Percentiles rank a stretch among this genome's conserved stretches.
phyloP scores from a whole-genome alignment of 441 rosid species.

The Gossypium lobatum region DNA sequence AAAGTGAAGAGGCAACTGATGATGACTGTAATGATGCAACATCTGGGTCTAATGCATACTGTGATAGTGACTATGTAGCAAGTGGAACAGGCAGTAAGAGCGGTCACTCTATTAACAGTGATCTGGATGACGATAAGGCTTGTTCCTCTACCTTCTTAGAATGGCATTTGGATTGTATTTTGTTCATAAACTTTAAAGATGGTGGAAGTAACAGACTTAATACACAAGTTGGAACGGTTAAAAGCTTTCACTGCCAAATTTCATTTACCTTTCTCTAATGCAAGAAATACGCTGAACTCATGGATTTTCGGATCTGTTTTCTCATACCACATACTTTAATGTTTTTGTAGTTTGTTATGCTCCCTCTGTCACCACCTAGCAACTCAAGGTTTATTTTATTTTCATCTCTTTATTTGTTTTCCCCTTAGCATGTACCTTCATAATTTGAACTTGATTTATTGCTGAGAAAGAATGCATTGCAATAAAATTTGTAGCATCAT shows the following conservation, averaged over 20 bases:
- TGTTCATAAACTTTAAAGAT: conserved; percentile 7
- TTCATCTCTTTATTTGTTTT: background rate
- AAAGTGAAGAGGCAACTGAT: conserved; percentile 73
- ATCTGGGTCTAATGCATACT: conserved; percentile 35
- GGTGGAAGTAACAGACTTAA: background rate
- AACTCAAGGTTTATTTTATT: conserved; percentile 4
- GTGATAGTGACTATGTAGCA: conserved; percentile 58
- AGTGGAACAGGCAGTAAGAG: conserved; percentile 43
- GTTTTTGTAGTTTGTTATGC: conserved; percentile 3
- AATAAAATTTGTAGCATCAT: conserved; percentile 4
- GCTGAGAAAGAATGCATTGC: background rate
- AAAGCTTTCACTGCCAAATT: background rate
- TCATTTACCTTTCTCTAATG: conserved; percentile 2
- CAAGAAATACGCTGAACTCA: background rate
- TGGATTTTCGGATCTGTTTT: background rate
- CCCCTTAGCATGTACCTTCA: background rate
- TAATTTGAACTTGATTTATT: background rate
- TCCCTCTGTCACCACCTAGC: background rate
- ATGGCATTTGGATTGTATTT: conserved; percentile 1
- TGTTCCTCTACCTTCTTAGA: conserved; percentile 21
- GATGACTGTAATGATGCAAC: conserved; percentile 43
- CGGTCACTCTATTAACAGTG: conserved; percentile 35
- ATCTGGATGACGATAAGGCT: conserved; percentile 34
- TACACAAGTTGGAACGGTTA: background rate
- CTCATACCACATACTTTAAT: background rate